These are phyloP conservation scores for Astragalus membranaceus DNA, from an alignment of 306 rosid species.

Conservation along the genomic window DNA sequence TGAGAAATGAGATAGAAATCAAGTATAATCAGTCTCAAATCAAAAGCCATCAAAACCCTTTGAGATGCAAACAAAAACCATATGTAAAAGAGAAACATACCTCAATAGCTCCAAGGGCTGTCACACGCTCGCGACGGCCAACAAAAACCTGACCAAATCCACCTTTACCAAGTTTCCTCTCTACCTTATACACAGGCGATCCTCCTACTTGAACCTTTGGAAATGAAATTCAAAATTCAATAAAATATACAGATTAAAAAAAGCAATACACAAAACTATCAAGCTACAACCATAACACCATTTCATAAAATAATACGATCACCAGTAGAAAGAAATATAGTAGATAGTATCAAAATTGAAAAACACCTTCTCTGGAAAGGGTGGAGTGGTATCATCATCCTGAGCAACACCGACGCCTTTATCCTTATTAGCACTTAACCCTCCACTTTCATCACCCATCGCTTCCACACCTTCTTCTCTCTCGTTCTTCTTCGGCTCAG, in stretches of 20 bases:
- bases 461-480: constrained; percentile 35
- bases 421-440: constrained; percentile 74
- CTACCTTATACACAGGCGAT: constrained; percentile 81
- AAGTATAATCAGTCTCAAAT: background rate
- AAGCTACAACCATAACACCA: background rate
- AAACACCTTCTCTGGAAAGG: constrained; percentile 75
- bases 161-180: constrained; percentile 89
- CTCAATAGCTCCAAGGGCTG: constrained; percentile 78
- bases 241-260: background rate
- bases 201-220: constrained; percentile 91
- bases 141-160: constrained; percentile 98
- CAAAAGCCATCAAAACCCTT: background rate
- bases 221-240: background rate
- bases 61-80: background rate
- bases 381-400: constrained; percentile 81
- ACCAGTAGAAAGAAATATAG: background rate
- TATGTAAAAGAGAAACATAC: no score
- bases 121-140: constrained; percentile 79
- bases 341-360: background rate
- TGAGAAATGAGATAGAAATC: constrained; percentile 30
- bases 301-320: background rate
- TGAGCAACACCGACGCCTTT: constrained; percentile 32
- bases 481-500: constrained; percentile 32
- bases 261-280: background rate
- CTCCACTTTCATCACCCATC: constrained; percentile 89